Conservation (phyloP, 202 grass and related monocot species). For the Hordeum pubiflorum region DNA sequence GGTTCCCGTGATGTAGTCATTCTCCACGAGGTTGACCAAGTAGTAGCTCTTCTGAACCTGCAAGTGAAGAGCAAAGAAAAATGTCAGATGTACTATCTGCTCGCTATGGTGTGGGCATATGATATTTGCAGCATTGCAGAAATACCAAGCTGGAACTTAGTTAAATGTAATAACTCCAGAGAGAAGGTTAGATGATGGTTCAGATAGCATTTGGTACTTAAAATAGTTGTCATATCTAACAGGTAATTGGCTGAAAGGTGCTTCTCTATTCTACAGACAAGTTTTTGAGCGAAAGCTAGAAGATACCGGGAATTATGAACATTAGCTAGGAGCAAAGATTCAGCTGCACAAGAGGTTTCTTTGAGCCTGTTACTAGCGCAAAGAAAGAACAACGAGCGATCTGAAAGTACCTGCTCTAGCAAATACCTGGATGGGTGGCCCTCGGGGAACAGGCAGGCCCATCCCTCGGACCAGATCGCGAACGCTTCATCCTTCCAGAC, state of each 20-base stretch:
- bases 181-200: not conserved
- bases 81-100: not conserved
- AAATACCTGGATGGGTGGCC: conserved; percentile 50
- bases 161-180: not conserved
- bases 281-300: not conserved
- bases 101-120: not conserved
- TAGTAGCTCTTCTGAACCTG: conserved; percentile 60
- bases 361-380: not conserved
- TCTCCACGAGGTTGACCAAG: conserved; percentile 69
- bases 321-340: not conserved
- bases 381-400: not conserved
- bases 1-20: conserved; percentile 59
- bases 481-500: conserved; percentile 86
- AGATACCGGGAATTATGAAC: not conserved
- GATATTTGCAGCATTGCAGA: not conserved
- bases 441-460: conserved; percentile 50
- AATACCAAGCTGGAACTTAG: not conserved
- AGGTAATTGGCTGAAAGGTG: not conserved
- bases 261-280: not conserved
- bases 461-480: conserved; percentile 62
- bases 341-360: not conserved
- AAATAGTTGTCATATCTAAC: too few species aligned
- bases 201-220: not conserved
- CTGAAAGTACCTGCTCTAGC: conserved; percentile 54
- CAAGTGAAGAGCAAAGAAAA: not conserved